These are phyloP conservation scores for Pisolithus thermaeus DNA, from an alignment of 1,284 basidiomycete genomes.

Conservation along the genomic window DNA sequence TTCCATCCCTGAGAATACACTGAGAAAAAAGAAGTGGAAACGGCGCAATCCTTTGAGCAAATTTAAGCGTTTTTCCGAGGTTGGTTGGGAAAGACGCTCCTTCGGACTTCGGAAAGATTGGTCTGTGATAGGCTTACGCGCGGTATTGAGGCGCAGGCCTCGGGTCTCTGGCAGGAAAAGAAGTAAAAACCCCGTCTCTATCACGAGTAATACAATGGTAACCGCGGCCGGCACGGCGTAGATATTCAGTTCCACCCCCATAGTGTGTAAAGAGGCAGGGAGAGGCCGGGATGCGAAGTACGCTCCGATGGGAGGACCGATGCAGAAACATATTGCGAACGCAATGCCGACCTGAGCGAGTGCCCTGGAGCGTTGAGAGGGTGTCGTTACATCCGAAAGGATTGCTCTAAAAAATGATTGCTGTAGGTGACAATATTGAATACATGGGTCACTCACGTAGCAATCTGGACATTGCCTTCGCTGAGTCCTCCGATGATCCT, in stretches of 20 bases:
- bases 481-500: conserved; percentile 84
- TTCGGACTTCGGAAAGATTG: conserved; percentile 15
- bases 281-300: conserved; percentile 74
- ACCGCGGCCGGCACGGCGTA: conserved; percentile 82
- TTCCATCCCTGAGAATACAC: conserved; percentile 87
- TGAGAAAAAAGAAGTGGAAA: conserved; percentile 79
- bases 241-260: conserved; percentile 71
- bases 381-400: conserved; percentile 80
- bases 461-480: conserved; percentile 82
- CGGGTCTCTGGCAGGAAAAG: conserved; percentile 77
- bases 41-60: conserved; percentile 52
- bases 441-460: conserved; percentile 49
- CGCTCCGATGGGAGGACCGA: conserved; percentile 78
- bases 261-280: conserved; percentile 48
- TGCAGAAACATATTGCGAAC: conserved; percentile 88
- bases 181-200: conserved; percentile 69
- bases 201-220: conserved; percentile 63
- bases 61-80: conserved; percentile 44
- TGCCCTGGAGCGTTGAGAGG: conserved; percentile 71
- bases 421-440: not conserved
- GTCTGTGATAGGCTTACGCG: conserved; percentile 20
- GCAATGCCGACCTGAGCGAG: conserved; percentile 92
- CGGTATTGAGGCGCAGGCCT: conserved; percentile 32
- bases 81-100: conserved; percentile 25
- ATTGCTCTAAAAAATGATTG: conserved; percentile 57